A percentile compares a stretch with the other conserved stretches of the same genome.
Evolutionary conservation across 2,329 filamentous ascomycete species (phyloP).

Genomic region (Alternaria postmessia): DNA sequence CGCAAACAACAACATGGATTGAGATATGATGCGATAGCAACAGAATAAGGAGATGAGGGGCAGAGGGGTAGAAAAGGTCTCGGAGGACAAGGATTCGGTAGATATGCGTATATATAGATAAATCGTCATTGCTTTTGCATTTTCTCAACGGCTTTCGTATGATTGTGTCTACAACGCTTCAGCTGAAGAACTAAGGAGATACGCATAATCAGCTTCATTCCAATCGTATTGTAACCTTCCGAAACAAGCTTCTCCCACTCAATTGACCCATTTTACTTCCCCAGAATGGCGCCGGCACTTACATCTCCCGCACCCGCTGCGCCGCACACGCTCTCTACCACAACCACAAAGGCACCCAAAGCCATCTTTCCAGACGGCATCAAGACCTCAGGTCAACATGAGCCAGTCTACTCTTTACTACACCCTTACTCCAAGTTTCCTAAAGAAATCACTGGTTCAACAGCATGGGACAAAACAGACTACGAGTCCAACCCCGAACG

Average conservation of each 20-base stretch:
- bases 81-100: conserved; percentile 11
- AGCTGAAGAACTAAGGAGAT: not conserved
- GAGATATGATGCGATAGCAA: conserved; percentile 22
- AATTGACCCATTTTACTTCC: not conserved
- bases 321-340: conserved; percentile 48
- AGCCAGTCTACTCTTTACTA: conserved; percentile 71
- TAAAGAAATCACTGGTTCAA: conserved; percentile 72
- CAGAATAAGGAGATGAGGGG: conserved; percentile 7
- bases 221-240: not conserved
- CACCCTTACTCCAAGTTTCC: conserved; percentile 75
- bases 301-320: conserved; percentile 48
- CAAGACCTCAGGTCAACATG: conserved; percentile 75
- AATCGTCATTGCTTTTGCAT: not conserved
- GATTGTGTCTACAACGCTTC: not conserved
- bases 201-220: not conserved
- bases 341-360: conserved; percentile 48
- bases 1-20: conserved; percentile 29
- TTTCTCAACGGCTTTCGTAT: not conserved
- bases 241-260: not conserved
- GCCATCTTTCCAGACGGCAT: conserved; percentile 70
- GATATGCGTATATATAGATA: conserved; percentile 1
- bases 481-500: conserved; percentile 69
- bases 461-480: conserved; percentile 74
- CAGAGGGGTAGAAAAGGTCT: conserved; percentile 22
- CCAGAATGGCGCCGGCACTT: conserved; percentile 52